These are phyloP conservation scores for Thielaviopsis euricoi DNA, from an alignment of 2,329 filamentous ascomycete genomes.

Conservation along the genomic window DNA sequence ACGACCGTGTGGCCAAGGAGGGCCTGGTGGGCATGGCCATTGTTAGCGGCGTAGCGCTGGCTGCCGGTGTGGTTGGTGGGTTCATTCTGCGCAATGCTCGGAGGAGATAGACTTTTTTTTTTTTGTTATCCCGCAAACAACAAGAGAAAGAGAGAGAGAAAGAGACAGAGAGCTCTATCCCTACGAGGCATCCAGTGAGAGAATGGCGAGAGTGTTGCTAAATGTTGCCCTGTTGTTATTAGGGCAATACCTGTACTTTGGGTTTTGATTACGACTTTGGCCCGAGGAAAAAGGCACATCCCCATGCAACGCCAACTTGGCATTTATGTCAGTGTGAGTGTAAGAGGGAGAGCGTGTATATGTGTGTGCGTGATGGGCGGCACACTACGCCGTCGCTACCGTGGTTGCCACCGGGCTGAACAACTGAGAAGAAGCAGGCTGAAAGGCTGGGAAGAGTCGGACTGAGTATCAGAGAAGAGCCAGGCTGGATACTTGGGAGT, in stretches of 20 bases:
- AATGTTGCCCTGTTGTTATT: not conserved
- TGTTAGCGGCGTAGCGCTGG: slow-evolving; percentile 79
- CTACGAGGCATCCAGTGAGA: too few species aligned
- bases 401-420: not conserved
- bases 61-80: slow-evolving; percentile 81
- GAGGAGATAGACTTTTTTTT: slow-evolving; percentile 26
- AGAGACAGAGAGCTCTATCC: too few species aligned
- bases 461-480: too few species aligned
- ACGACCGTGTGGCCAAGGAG: slow-evolving; percentile 92
- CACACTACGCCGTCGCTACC: not conserved
- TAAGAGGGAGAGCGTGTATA: too few species aligned
- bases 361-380: not conserved
- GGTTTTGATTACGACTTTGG: not conserved
- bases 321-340: too few species aligned
- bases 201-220: not conserved
- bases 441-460: not conserved
- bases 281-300: not conserved
- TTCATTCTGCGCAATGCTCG: slow-evolving; percentile 65
- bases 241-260: not conserved
- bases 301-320: not conserved
- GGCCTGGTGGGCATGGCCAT: slow-evolving; percentile 90
- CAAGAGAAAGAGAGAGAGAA: too few species aligned
- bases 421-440: not conserved
- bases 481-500: too few species aligned
- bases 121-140: not conserved